phyloP scores from a whole-genome alignment of 345 rosid species.

The Brassica rapa region DNA sequence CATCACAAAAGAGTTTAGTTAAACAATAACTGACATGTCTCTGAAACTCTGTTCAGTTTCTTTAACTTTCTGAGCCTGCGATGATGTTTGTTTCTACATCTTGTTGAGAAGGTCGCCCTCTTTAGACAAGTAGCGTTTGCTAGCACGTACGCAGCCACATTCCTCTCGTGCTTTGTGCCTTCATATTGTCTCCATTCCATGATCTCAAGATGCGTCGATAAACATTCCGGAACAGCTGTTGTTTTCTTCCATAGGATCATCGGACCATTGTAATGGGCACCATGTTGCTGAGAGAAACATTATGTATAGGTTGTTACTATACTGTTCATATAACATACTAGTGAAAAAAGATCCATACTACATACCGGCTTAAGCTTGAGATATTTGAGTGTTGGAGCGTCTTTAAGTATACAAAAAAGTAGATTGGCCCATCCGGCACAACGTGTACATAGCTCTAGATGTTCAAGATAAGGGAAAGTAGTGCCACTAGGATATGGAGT shows the following conservation, averaged over 20 bases:
- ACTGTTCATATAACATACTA: not conserved
- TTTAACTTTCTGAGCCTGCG: constrained; percentile 1
- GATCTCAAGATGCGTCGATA: not conserved
- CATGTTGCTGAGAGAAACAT: constrained; percentile 17
- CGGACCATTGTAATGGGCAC: not conserved
- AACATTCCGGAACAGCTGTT: not conserved
- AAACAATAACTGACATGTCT: not conserved
- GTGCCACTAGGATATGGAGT: not conserved
- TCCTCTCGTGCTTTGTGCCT: constrained; percentile 14
- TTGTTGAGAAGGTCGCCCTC: constrained; percentile 14
- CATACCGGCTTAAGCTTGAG: constrained; percentile 1
- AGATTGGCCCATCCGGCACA: not conserved
- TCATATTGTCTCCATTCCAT: constrained; percentile 28
- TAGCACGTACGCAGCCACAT: constrained; percentile 16
- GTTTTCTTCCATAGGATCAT: not conserved
- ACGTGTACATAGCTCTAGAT: not conserved
- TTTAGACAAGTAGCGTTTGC: constrained; percentile 25
- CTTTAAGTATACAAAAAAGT: not conserved
- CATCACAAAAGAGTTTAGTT: constrained; percentile 4
- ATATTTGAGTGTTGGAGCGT: not conserved
- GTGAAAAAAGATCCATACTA: not conserved
- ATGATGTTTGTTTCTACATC: not conserved
- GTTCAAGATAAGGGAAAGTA: not conserved
- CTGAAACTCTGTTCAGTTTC: not conserved
- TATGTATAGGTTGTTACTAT: not conserved